Conservation (phyloP, 306 rosid genomes). For the cucumber (Cucumis sativus) region DNA sequence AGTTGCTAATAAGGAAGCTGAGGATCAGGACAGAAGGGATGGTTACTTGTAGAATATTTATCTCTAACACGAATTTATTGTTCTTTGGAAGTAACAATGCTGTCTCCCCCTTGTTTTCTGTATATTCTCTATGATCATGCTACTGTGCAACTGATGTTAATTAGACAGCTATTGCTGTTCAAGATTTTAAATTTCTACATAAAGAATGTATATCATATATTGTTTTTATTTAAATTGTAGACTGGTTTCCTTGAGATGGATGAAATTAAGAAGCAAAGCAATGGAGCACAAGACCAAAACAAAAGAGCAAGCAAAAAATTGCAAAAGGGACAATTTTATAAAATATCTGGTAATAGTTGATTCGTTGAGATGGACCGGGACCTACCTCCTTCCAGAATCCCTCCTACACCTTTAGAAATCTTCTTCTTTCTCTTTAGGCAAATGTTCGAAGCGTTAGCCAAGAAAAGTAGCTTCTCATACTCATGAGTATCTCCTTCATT, state of each 20-base stretch:
- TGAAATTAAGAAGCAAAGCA: neutral
- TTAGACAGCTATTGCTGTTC: neutral
- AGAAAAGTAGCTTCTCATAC: neutral
- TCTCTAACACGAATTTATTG: neutral
- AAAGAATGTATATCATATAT: neutral
- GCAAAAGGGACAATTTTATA: neutral
- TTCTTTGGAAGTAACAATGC: neutral
- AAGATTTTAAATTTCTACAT: neutral
- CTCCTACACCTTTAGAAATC: neutral
- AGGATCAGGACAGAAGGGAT: conserved; percentile 89
- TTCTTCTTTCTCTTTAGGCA: neutral
- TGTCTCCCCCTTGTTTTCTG: neutral
- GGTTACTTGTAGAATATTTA: conserved; percentile 39
- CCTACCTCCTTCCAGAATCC: neutral
- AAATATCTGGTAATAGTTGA: neutral
- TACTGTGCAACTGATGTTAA: neutral
- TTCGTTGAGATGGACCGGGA: neutral
- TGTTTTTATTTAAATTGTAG: neutral
- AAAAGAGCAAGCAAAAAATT: neutral
- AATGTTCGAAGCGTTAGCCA: neutral
- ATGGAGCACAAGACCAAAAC: neutral
- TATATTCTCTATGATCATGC: neutral
- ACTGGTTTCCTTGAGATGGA: neutral
- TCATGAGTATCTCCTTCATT: neutral
- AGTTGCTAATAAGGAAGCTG: conserved; percentile 91